Evolutionary conservation across 176 grass and related monocot genomes (phyloP), one percentile per base, ranked within the genome.

Genomic region (Alloteropsis semialata): DNA sequence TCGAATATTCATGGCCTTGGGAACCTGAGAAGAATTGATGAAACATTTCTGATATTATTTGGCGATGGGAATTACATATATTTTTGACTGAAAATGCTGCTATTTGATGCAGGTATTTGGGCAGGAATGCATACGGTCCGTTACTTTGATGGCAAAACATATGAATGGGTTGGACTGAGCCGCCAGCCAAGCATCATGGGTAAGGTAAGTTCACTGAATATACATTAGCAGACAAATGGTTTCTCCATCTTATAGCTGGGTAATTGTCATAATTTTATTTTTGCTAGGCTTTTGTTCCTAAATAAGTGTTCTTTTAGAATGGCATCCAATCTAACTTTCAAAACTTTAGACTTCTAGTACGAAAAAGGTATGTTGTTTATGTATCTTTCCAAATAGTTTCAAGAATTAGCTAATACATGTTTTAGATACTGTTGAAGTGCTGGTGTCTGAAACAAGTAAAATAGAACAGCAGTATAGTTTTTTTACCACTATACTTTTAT

Each of bases 111-210:
- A 99, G 96, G 96, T 87, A n/a, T n/a, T n/a, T 99, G 93, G 96
- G 96, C 93, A 15, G 96, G 96, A 75, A 99, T 99, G 96, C 88
- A 90, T 76, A 99, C 89, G 18, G 93, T 99, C 19, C 94, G 91
- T 27, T 96, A 99, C 80, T 99, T 99, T 3, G 96, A 99, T 42
- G 96, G 90, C 3, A 99, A 99, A 91, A 99, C 96, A 38, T 99
- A 99, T 62, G 87, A 96, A 77, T 99, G 96, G 96, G 96, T 99
- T 74, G 96, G 96, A 70, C 61, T 99, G 87, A 99, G 96, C 78
- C 96, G 91, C 29, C 96, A 99, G 32, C 91, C 85, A 57, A 99
- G 91, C 82, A 99, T 99, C 82, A 93, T 99, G 84, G 93, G 85
- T 82, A 99, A 96, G 96, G 96, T 99, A 99, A 90, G 86, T 56